Percentiles rank a stretch among this genome's conserved stretches.
These are phyloP conservation scores for Falciphora oryzae DNA, from an alignment of 2,329 filamentous ascomycete genomes.

Conservation along the genomic window DNA sequence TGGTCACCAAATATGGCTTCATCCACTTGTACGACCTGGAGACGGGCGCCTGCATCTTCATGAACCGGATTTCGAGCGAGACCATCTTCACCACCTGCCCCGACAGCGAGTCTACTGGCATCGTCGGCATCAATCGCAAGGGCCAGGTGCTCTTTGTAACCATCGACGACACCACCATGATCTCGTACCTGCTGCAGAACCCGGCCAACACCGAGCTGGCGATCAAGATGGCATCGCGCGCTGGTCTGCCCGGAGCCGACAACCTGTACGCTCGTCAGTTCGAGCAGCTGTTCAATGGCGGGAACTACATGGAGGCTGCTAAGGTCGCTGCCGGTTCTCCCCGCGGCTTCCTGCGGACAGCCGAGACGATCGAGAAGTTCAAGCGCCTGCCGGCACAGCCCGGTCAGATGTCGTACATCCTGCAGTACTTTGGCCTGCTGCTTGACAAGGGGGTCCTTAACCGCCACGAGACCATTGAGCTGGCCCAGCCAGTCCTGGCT, in stretches of 20 bases:
- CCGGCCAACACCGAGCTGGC: constrained; percentile 90
- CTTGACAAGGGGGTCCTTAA: constrained; percentile 93
- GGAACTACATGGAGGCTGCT: constrained; percentile 81
- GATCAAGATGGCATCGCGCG: constrained; percentile 92
- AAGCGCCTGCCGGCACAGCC: constrained; percentile 77
- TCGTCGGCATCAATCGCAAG: constrained; percentile 94
- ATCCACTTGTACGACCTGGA: constrained; percentile 98
- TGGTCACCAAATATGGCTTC: constrained; percentile 98
- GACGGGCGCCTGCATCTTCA: constrained; percentile 92
- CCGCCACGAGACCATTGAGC: constrained; percentile 86
- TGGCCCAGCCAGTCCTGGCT: constrained; percentile 84
- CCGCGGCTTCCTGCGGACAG: constrained; percentile 86
- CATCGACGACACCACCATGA: constrained; percentile 84
- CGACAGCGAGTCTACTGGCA: constrained; percentile 78
- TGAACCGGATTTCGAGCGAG: constrained; percentile 99
- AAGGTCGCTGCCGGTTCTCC: constrained; percentile 97
- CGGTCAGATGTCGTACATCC: constrained; percentile 85
- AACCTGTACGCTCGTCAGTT: constrained; percentile 91
- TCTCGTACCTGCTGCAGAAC: constrained; percentile 94
- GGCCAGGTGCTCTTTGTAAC: constrained; percentile 93
- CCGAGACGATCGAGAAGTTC: constrained; percentile 93
- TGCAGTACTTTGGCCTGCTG: constrained; percentile 97
- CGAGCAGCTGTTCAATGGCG: constrained; percentile 74
- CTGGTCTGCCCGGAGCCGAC: constrained; percentile 89
- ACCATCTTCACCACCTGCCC: constrained; percentile 94